Percentiles rank a stretch among this genome's conserved stretches.
phyloP scores from a whole-genome alignment of 2,329 filamentous ascomycete genomes.

The Pochonia chlamydosporia region DNA sequence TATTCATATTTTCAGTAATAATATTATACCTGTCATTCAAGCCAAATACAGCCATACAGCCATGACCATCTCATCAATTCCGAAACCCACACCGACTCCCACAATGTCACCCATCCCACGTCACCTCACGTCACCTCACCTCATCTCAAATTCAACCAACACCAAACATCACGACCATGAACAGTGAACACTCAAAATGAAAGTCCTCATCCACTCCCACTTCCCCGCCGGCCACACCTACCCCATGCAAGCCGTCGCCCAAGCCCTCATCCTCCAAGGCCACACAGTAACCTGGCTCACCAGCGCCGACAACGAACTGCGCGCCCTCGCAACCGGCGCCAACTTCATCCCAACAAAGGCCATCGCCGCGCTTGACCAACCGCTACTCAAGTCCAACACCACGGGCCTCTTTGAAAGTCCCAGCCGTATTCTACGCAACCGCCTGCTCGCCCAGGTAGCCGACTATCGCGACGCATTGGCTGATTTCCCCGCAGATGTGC shows the following conservation, averaged over 20 bases:
- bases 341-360: slow-evolving; percentile 24
- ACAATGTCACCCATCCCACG: no score
- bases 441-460: slow-evolving; percentile 27
- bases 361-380: slow-evolving; percentile 24
- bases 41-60: no score
- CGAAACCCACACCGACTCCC: no score
- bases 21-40: no score
- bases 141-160: no score
- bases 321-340: slow-evolving; percentile 28
- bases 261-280: slow-evolving; percentile 29
- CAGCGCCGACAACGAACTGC: slow-evolving; percentile 24
- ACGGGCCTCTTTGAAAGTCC: slow-evolving; percentile 26
- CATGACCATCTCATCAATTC: no score
- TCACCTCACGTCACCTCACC: no score
- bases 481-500: slow-evolving; percentile 22
- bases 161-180: no score
- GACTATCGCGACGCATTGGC: slow-evolving; percentile 27
- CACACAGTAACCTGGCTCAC: slow-evolving; percentile 34
- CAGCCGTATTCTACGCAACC: slow-evolving; percentile 17
- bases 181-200: slow-evolving; percentile 19
- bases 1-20: no score
- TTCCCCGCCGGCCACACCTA: slow-evolving; percentile 33
- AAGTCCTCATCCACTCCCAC: slow-evolving; percentile 32
- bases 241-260: slow-evolving; percentile 33
- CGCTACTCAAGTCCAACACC: slow-evolving; percentile 18